A percentile compares a stretch with the other conserved stretches of the same genome.
These are phyloP conservation scores for Hyaloraphidium curvatum DNA, from an alignment of 192 early-diverging fungal genomes.

Conservation along the genomic window DNA sequence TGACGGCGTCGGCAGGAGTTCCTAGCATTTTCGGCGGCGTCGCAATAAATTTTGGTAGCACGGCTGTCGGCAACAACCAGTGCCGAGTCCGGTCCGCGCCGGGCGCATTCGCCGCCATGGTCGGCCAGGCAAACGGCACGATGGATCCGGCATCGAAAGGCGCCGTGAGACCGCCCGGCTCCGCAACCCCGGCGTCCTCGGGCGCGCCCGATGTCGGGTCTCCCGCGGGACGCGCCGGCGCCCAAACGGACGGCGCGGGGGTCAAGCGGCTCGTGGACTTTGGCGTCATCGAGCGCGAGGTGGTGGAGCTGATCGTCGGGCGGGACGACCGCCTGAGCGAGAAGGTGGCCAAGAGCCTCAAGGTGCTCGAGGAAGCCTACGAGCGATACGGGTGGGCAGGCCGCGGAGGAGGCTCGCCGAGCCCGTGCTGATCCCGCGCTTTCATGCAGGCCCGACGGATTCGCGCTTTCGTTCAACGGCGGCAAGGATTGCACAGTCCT, in stretches of 20 bases:
- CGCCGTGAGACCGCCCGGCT: too few relatives aligned
- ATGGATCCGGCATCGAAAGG: too few relatives aligned
- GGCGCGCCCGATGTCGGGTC: too few relatives aligned
- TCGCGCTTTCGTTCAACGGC: slow-evolving; percentile 82
- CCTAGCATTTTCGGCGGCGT: too few relatives aligned
- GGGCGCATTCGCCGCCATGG: neutral
- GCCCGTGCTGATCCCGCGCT: neutral
- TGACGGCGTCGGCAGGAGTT: neutral
- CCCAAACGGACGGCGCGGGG: slow-evolving; percentile 40
- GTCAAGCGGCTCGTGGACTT: slow-evolving; percentile 41
- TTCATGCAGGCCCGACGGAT: slow-evolving; percentile 26
- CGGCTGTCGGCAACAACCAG: too few relatives aligned
- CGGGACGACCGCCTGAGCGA: neutral
- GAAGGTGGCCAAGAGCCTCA: neutral
- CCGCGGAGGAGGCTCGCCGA: too few relatives aligned
- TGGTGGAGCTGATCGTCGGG: too few relatives aligned
- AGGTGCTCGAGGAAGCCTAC: neutral
- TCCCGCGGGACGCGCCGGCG: too few relatives aligned
- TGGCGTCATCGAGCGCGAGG: slow-evolving; percentile 35
- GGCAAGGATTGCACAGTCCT: slow-evolving; percentile 95
- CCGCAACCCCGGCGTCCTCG: too few relatives aligned
- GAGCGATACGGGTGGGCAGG: neutral
- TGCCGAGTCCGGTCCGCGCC: too few relatives aligned
- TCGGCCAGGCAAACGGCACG: too few relatives aligned
- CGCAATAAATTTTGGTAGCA: too few relatives aligned